Evolutionary conservation across 441 rosid genomes (phyloP).

Genomic region (Pelargonium citronellum): DNA sequence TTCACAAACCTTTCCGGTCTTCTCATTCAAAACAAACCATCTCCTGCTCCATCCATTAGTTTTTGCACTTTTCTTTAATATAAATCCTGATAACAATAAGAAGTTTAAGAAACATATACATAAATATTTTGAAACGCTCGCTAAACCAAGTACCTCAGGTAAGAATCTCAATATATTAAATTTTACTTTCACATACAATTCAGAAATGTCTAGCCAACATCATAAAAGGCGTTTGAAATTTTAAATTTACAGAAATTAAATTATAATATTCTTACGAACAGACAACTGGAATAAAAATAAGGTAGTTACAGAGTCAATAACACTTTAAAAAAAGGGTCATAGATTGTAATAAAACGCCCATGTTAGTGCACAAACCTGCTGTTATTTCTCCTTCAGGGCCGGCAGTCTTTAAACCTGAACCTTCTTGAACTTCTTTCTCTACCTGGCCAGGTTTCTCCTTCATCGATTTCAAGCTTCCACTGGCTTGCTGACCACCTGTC

Average conservation of each 20-base stretch:
- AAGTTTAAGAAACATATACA: background rate
- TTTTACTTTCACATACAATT: conserved; percentile 5
- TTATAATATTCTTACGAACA: background rate
- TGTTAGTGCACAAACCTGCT: conserved; percentile 62
- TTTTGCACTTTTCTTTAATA: conserved; percentile 88
- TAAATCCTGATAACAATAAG: conserved; percentile 40
- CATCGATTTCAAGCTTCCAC: conserved; percentile 85
- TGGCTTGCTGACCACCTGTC: conserved; percentile 61
- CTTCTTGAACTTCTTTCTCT: conserved; percentile 65
- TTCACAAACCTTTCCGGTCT: conserved; percentile 78
- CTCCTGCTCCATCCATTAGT: conserved; percentile 87
- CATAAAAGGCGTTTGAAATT: background rate
- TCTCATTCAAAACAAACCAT: conserved; percentile 97
- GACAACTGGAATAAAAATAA: background rate
- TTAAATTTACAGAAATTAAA: background rate
- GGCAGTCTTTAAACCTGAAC: conserved; percentile 77
- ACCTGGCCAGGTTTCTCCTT: conserved; percentile 59
- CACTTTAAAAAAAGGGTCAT: no score
- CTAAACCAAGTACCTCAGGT: background rate
- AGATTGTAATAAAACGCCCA: conserved; percentile 4
- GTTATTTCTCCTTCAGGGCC: conserved; percentile 97
- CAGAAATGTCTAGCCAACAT: background rate
- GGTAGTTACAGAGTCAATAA: no score
- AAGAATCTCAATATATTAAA: background rate
- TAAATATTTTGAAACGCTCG: no score